A percentile compares a stretch with the other conserved stretches of the same genome.
Evolutionary conservation across 176 grass and related monocot genomes (phyloP).

Genomic region (Tillandsia fasciculata): DNA sequence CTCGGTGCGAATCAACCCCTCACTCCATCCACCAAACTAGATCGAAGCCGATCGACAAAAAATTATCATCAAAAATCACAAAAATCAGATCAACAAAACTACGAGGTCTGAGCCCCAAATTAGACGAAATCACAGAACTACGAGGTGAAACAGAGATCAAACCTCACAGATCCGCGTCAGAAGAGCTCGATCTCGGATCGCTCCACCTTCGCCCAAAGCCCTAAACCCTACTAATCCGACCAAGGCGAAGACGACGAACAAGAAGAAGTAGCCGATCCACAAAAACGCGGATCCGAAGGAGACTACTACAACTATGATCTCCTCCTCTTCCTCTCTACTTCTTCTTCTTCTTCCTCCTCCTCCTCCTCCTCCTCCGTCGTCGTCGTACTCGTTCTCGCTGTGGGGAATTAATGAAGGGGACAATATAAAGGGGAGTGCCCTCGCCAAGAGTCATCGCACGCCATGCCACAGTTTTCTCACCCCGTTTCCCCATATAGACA

Average conservation of each 20-base stretch:
- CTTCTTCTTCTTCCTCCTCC: neutral
- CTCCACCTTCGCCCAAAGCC: neutral
- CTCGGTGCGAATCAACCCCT: too few species aligned
- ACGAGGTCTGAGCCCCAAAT: too few species aligned
- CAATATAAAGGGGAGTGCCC: neutral
- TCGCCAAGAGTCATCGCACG: neutral
- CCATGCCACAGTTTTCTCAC: neutral
- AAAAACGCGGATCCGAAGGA: neutral
- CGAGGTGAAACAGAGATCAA: neutral
- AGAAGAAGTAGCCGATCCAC: too few species aligned
- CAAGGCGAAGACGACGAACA: too few species aligned
- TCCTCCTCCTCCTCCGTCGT: neutral
- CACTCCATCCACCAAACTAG: too few species aligned
- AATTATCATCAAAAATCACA: too few species aligned
- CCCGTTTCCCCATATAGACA: too few species aligned
- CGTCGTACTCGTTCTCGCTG: neutral
- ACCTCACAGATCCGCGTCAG: neutral
- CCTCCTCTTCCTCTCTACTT: neutral
- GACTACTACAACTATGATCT: neutral
- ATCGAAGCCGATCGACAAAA: too few species aligned
- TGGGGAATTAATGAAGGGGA: neutral
- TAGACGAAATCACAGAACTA: too few species aligned
- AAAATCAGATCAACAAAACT: too few species aligned
- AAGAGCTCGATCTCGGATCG: neutral
- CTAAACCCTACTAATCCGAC: neutral